Base-by-base conservation (phyloP, 208 protist species). In the Crithidia bombi region DNA sequence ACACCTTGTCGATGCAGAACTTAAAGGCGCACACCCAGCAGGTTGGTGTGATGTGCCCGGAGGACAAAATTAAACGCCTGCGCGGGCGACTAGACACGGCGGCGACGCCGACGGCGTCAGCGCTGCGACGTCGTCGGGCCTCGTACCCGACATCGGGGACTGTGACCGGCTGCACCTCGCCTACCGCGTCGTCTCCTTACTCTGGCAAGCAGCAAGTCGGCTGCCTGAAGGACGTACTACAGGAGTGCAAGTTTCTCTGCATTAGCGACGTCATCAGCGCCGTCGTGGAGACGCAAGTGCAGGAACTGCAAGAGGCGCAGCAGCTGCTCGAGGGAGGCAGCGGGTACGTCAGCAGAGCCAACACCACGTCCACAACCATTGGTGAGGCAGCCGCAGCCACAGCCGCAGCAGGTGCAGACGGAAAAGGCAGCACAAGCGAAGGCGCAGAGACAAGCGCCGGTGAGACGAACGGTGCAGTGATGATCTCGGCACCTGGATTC, bases 231-330 rank as follows among this genome's bases (percentile, higher is more conserved):
- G 79, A 81, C 7, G 74, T 81, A 0, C 59, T 85, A 23, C 65
- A 75, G 51, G 68, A 82, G 30, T 85, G 80, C 59, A 49, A 78
- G 9, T 85, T 85, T 47, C 65, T 85, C 5, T 76, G 65, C 30
- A 55, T 85, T 50, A 67, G 73, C 38, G 80, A 85, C 49, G 80
- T 85, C 21, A 55, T 85, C 19, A 77, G 32, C 26, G 74, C 80
- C 14, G 76, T 85, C 30, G 62, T 63, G 1, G 66, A 78, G 25
- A 76, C 71, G 11, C 59, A 68, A 19, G 65, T 26, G 41, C 43
- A 78, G 23, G 80, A 85, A 63, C 35, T 85, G 50, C 55, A 36
- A 23, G 64, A 77, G 25, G 78, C 78, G 15, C 66, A 66, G 38
- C 64, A 76, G 61, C 77, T 69, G 32, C 28, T 81, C 5, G 47